Evolutionary conservation across 139 green algal genomes (phyloP), one percentile per base, ranked within the genome.

Genomic region (Coccomyxa sp.): DNA sequence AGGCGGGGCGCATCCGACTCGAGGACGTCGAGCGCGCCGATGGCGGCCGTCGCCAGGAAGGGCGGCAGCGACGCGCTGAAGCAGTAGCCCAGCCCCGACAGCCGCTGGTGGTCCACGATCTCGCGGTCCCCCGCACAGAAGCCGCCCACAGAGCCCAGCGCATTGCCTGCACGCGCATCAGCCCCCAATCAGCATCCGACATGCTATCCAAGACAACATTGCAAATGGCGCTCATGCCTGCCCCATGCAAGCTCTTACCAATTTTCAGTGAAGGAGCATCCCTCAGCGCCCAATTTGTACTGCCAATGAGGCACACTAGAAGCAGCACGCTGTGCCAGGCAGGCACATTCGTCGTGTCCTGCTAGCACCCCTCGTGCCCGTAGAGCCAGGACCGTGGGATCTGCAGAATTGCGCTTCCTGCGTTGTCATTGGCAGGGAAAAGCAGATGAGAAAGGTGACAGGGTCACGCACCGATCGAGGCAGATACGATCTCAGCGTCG

Each of bases 31-130:
- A 95, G 83, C 18, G 92, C 86, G 68, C 67, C 82, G 21, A 87
- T 82, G 59, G 82, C 87, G 13, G 83, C 85, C 68, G 85, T 91
- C 13, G 97, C 96, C 71, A 99, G 88, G 88, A 95, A 99, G 71
- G 97, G 97, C 30, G 97, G 97, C 86, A 98, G 92, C 13, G 94
- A 96, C 13, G 97, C 97, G 9, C 90, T 96, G 91, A 99, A 99
- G 87, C 93, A 96, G 91, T 99, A 99, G 76, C 97, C 97, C 32
- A 88, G 85, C 45, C 95, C 93, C 66, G 83, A 90, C 18, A 98
- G 91, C 66, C 95, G 93, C 87, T 98, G 95, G 88, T 99, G 96
- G 84, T 98, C 97, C 31, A 97, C 94, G 13, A 98, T 94, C 85
- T 95, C 89, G 28, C 88, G 85, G 63, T 84, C 87, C 23, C 93